phyloP scores from a whole-genome alignment of 108 stramenopile species.

The Pseudonitzschia delicatissima region DNA sequence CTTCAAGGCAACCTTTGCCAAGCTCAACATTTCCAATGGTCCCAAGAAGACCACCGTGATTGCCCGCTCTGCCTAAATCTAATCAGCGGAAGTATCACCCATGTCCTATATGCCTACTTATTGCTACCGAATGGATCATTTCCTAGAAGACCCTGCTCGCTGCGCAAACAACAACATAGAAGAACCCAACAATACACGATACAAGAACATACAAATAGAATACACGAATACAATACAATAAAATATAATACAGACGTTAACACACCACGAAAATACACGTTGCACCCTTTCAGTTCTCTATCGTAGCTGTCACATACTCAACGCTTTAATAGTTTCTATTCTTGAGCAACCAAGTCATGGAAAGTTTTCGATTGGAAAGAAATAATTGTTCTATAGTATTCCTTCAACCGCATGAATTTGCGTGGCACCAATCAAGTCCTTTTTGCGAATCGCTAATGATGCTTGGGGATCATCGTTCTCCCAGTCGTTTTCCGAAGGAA shows the following conservation, averaged over 20 bases:
- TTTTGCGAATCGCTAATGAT: neutral
- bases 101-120: no score
- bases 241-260: neutral
- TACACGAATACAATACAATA: neutral
- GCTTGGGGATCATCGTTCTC: slow-evolving; percentile 25
- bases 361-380: no score
- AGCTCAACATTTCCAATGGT: neutral
- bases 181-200: neutral
- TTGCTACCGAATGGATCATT: no score
- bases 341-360: no score
- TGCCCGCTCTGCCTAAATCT: slow-evolving; percentile 20
- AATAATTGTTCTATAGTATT: no score
- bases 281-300: no score
- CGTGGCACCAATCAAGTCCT: neutral
- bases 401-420: neutral
- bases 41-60: slow-evolving; percentile 17
- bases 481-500: slow-evolving; percentile 41
- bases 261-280: no score
- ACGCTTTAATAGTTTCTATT: no score
- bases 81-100: no score
- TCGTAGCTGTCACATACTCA: no score
- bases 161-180: no score
- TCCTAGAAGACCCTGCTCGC: no score
- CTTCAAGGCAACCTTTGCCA: neutral
- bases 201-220: neutral